Evolutionary conservation across 495 filamentous ascomycete genomes (phyloP), one percentile per base, ranked within the genome.

Genomic region (Aspergillus hancockii): DNA sequence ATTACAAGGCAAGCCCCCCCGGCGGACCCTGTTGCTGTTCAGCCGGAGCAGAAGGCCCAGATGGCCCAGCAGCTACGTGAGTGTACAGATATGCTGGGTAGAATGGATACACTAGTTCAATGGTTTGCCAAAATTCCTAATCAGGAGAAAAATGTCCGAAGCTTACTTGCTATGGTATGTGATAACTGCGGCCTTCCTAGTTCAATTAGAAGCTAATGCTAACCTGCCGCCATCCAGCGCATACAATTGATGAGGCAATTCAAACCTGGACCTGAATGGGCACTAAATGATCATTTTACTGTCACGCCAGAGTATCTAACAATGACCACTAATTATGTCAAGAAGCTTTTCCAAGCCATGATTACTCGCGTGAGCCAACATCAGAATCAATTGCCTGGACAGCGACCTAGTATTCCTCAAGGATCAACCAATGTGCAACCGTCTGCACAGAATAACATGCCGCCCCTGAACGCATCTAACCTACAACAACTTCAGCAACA

Each of bases 391-490:
- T 38, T 40, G 21, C 53, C 55, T 32, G 59, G 63, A 25, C 66
- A 65, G 56, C 71, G 72, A 8, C 55, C 71, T 16, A 64, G 66
- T 31, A 51, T 56, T 4, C 40, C 63, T 16, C 75, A 75, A 55
- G 63, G 58, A 40, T 52, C 67, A 32, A 50, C 70, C 19, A 49
- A 65, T 25, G 58, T 58, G 51, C 59, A 65, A 46, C 67, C 70
- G 55, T 30, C 58, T 19, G 63, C 54, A 32, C 71, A 68, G 53
- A 62, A 57, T 30, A 78, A 75, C 63, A 75, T 78, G 41, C 62
- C 81, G 0, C 81, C 81, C 23, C 68, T 91, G 58, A 91, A 83
- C 61, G 82, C 85, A 3, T 83, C 77, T 18, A 90, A 91, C 63
- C 78, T 91, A 16, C 83, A 90, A 43, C 76, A 82, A 52, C 67